Conservation (phyloP, 2,329 filamentous ascomycete genomes). For the Ophiostoma australiae region DNA sequence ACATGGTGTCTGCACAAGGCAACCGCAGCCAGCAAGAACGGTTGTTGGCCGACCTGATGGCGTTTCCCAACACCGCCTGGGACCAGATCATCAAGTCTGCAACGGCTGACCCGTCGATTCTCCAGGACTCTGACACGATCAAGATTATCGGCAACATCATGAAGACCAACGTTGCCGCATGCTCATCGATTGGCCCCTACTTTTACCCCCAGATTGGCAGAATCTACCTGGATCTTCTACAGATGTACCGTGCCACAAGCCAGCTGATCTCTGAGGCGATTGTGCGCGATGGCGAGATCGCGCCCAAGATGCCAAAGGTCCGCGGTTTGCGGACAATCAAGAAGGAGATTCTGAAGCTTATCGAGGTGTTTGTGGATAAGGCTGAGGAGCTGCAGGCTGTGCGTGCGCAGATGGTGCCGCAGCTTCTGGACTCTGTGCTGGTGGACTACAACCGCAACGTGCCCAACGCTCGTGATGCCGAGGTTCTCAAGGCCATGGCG, state of each 20-base stretch:
- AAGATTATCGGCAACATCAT: slow-evolving; percentile 99
- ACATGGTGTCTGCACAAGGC: slow-evolving; percentile 97
- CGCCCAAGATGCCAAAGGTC: slow-evolving; percentile 95
- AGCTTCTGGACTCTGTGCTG: slow-evolving; percentile 86
- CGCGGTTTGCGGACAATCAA: slow-evolving; percentile 95
- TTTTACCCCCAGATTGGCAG: slow-evolving; percentile 97
- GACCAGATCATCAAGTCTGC: slow-evolving; percentile 88
- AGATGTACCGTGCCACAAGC: slow-evolving; percentile 98
- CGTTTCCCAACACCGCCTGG: slow-evolving; percentile 88
- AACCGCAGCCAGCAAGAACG: slow-evolving; percentile 92
- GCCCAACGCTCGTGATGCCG: slow-evolving; percentile 87
- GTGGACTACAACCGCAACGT: slow-evolving; percentile 98
- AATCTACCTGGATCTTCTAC: slow-evolving; percentile 97
- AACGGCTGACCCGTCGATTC: slow-evolving; percentile 74
- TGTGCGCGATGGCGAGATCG: slow-evolving; percentile 67
- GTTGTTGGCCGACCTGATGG: slow-evolving; percentile 87
- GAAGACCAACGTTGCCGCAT: slow-evolving; percentile 99
- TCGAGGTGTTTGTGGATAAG: slow-evolving; percentile 97
- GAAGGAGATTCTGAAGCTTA: slow-evolving; percentile 97
- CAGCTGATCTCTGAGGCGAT: slow-evolving; percentile 92
- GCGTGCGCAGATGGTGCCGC: slow-evolving; percentile 89
- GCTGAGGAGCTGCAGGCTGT: slow-evolving; percentile 94
- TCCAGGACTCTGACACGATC: slow-evolving; percentile 91
- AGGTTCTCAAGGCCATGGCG: slow-evolving; percentile 96
- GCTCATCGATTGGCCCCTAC: slow-evolving; percentile 90